Evolutionary conservation across 116 monocot species (phyloP), one percentile per base, ranked within the genome.

Genomic region (Thalassia testudinum): DNA sequence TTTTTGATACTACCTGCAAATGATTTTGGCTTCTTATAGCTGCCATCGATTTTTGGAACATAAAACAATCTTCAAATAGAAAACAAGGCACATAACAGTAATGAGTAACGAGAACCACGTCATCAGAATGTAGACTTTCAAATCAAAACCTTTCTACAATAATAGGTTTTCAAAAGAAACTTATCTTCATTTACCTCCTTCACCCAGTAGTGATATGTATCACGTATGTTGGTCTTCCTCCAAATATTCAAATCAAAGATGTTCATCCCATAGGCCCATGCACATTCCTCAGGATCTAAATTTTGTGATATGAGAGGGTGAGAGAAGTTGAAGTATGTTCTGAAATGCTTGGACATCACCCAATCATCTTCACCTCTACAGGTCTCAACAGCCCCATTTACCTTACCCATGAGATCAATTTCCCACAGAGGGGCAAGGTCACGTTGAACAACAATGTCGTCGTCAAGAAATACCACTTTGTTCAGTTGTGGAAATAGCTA

Each of bases 181-280:
- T 34, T 10, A 34, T 34, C 10, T 34, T 34, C 30, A 42, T 26
- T 37, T 83, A 95, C 95, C 95, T 88, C 95, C 37, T 78, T 95
- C 49, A 95, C 16, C 95, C 95, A 95, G 57, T 70, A 61, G 59
- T 95, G 87, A 22, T 87, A 95, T 26, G 76, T 79, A 26, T 78
- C 73, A 60, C 72, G 70, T 45, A 95, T 88, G 56, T 38, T 69
- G 37, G 85, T 88, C 65, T 70, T 85, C 54, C 95, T 78, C 88
- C 95, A 95, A 17, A 62, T 67, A 24, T 40, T 64, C 43, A 95
- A 67, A 49, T 95, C 95, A 61, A 88, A 95, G 18, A 95, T 72
- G 50, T 95, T 88, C 95, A 95, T 81, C 13, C 95, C 95, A 64
- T 88, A 95, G 6, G 95, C 88, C 95, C 95, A 95, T 43, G 81